Conservation (phyloP, 371 early-diverging fungal species). For the Blakeslea trispora region DNA sequence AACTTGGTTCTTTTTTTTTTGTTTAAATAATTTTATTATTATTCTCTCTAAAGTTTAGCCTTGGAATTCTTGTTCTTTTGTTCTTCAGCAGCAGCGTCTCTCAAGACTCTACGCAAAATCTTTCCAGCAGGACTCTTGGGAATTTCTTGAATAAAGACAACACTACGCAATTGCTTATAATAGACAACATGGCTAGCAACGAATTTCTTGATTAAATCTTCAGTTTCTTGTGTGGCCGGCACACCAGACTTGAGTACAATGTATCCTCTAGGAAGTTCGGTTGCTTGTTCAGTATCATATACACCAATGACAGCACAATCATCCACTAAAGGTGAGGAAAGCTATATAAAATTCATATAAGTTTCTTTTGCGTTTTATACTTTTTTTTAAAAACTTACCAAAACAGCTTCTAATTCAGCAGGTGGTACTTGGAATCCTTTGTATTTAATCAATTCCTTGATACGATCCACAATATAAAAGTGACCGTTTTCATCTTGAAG, state of each 20-base stretch:
- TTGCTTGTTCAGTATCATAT: conserved; percentile 52
- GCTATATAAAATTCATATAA: conserved; percentile 10
- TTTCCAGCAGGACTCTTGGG: conserved; percentile 81
- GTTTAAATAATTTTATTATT: no score
- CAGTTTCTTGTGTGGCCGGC: conserved; percentile 18
- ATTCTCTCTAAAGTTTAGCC: conserved; percentile 38
- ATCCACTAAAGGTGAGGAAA: conserved; percentile 59
- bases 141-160: conserved; percentile 66
- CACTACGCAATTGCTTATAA: conserved; percentile 79
- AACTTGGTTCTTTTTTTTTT: no score
- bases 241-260: conserved; percentile 51
- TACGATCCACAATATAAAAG: conserved; percentile 69
- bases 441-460: conserved; percentile 79
- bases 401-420: conserved; percentile 25
- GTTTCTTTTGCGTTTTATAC: neutral
- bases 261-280: conserved; percentile 75
- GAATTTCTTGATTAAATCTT: conserved; percentile 52
- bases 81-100: conserved; percentile 24
- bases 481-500: conserved; percentile 58
- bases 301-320: conserved; percentile 74
- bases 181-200: conserved; percentile 61
- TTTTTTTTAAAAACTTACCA: conserved; percentile 6
- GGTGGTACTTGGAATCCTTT: conserved; percentile 67
- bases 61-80: conserved; percentile 8
- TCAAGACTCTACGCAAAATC: conserved; percentile 62